phyloP scores from a whole-genome alignment of 441 rosid genomes.

The Codiaeum variegatum region DNA sequence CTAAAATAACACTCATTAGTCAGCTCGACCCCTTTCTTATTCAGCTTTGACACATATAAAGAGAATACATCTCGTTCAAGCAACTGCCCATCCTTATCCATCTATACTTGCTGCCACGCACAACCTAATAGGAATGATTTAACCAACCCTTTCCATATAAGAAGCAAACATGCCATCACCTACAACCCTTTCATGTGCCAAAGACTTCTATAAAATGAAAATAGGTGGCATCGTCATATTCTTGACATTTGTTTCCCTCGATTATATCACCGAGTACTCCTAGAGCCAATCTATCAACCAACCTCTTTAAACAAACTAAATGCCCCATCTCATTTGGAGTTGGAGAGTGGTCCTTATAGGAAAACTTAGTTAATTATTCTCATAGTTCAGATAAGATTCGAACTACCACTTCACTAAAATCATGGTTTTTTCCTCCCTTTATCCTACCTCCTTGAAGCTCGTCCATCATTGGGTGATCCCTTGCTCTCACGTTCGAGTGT shows the following conservation, averaged over 20 bases:
- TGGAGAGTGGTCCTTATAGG: too few species aligned
- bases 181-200: conserved; percentile 16
- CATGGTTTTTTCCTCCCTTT: conserved; percentile 5
- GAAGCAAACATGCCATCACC: conserved; percentile 13
- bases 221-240: background rate
- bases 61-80: background rate
- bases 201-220: conserved; percentile 19
- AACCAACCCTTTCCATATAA: background rate
- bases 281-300: too few species aligned
- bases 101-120: background rate
- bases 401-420: background rate
- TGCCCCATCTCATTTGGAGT: too few species aligned
- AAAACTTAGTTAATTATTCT: too few species aligned
- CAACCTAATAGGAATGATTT: background rate
- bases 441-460: conserved; percentile 1
- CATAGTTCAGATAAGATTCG: too few species aligned
- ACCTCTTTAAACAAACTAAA: too few species aligned
- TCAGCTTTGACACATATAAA: too few species aligned
- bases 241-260: too few species aligned
- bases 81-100: background rate
- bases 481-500: conserved; percentile 4
- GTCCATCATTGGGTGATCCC: conserved; percentile 1
- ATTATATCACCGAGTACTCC: too few species aligned
- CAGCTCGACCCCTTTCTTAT: too few species aligned
- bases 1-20: too few species aligned